These are phyloP conservation scores for Solanum medicagineum DNA, from an alignment of 257 asterid genomes.

Conservation along the genomic window DNA sequence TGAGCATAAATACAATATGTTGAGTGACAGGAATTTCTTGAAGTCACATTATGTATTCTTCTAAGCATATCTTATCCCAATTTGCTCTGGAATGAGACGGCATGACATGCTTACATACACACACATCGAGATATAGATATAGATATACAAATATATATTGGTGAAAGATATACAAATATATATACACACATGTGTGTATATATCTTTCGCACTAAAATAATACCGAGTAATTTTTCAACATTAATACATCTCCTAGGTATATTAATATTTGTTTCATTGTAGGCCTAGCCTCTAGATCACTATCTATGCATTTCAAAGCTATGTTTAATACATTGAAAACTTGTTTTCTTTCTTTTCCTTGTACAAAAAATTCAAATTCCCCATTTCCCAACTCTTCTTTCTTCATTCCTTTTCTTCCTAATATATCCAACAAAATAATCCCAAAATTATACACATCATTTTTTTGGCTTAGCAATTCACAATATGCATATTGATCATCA, in stretches of 20 bases:
- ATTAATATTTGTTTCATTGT: constrained; percentile 12
- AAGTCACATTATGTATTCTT: not conserved
- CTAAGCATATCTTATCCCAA: not conserved
- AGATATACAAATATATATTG: too few species aligned
- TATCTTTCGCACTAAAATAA: not conserved
- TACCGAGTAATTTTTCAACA: not conserved
- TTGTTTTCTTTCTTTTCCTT: constrained; percentile 11
- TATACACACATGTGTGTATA: not conserved
- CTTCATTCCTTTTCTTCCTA: constrained; percentile 10
- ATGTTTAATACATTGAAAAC: constrained; percentile 12
- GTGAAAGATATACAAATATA: too few species aligned
- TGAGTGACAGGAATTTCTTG: not conserved
- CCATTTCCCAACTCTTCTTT: not conserved
- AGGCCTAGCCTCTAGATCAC: constrained; percentile 24
- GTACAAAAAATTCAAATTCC: constrained; percentile 12
- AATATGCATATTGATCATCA: not conserved
- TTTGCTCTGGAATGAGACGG: not conserved
- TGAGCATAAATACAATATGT: not conserved
- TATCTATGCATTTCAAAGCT: constrained; percentile 23
- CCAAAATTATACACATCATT: constrained; percentile 45
- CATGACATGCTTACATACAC: not conserved
- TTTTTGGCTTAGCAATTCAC: constrained; percentile 10
- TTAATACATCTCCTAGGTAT: not conserved
- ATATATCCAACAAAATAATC: constrained; percentile 28
- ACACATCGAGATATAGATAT: not conserved